Evolutionary conservation across 805 yeast species (phyloP).

Genomic region (Wickerhamiella spandovensis): DNA sequence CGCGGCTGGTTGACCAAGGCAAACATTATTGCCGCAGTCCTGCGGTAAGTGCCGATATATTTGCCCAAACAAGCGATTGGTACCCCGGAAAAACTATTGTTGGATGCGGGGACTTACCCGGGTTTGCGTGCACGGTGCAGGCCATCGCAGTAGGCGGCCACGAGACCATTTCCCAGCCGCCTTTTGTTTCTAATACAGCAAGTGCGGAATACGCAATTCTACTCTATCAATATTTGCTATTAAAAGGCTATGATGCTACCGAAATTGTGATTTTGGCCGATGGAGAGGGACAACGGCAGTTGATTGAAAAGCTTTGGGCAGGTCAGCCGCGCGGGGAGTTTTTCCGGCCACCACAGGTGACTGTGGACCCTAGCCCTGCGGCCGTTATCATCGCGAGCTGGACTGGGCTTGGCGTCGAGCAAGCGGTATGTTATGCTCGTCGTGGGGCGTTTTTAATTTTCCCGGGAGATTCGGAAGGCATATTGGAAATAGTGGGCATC

Average conservation of each 20-base stretch:
- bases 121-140: neutral
- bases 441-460: neutral
- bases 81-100: neutral
- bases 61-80: neutral
- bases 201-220: constrained; percentile 38
- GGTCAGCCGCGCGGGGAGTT: neutral
- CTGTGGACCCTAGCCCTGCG: neutral
- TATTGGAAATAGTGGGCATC: too few species aligned
- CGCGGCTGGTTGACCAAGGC: neutral
- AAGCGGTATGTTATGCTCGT: neutral
- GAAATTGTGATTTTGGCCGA: constrained; percentile 32
- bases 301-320: constrained; percentile 27
- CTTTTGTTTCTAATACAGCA: constrained; percentile 18
- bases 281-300: constrained; percentile 29
- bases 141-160: neutral
- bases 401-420: neutral
- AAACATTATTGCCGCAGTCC: neutral
- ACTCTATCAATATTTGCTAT: constrained; percentile 34
- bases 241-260: constrained; percentile 30
- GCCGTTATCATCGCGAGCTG: neutral
- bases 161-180: neutral
- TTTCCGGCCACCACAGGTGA: neutral
- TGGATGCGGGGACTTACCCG: neutral
- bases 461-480: neutral
- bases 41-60: neutral